Evolutionary conservation across 306 rosid species (phyloP), one percentile per base, ranked within the genome.

Genomic region (Trichosanthes truncata): DNA sequence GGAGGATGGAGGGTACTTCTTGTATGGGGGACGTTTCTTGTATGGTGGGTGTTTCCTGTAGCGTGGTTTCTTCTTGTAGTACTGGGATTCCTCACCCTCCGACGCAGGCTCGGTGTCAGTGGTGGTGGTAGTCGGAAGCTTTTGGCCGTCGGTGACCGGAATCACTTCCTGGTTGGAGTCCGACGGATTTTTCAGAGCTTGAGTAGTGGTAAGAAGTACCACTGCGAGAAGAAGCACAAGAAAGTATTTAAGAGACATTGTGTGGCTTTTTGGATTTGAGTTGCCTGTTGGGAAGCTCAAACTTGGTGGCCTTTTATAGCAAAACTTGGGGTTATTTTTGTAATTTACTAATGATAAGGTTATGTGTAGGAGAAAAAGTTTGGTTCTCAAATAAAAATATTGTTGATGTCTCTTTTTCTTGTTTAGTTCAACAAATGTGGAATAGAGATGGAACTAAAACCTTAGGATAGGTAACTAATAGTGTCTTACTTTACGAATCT

Each of bases 191-290:
- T 38, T 67, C 8, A 71, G 56, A 46, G 76, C 76, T 21, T 71
- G 76, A 5, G 76, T 12, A 5, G 76, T 67, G 73, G 73, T 21
- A n/a, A 69, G 76, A 69, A 69, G 76, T 8, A 69, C 76, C 31
- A 41, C 76, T 41, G 52, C 76, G 11, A 69, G 76, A 2, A 43
- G 52, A 69, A 69, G 76, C 2, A 41, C 0, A 23, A 69, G 76
- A 0, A 69, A 40, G 76, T 10, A 69, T 23, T 69, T 69, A 0
- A 41, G 53, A 69, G 29, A 69, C 76, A 69, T 69, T 41, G 1
- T 69, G 35, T n/a, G 55, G n/a, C 21, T 69, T 67, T 69, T n/a
- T 35, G 49, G 49, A 9, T 69, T 41, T 20, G 41, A n/a, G 76
- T 43, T 68, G 13, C 55, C 53, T 69, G 49, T 5, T 41, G 3